Evolutionary conservation across 495 filamentous ascomycete genomes (phyloP), one percentile per base, ranked within the genome.

Genomic region (Aspergillus leporis): DNA sequence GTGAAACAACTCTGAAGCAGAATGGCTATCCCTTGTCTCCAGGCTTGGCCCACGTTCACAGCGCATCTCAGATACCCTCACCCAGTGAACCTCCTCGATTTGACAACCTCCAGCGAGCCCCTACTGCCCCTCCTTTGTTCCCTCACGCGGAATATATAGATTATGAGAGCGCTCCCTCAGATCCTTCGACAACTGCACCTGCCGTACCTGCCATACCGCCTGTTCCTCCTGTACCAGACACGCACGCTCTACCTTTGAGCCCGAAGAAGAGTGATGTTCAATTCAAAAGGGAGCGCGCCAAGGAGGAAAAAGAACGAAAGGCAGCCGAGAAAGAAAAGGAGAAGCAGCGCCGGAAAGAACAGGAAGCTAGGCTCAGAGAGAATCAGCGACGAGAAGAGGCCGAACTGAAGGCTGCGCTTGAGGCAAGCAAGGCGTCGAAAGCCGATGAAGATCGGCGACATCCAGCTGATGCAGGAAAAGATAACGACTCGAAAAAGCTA

Each of bases 281-380:
- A 23, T 71, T 70, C 7, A 75, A 71, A 55, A 81, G 79, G 58
- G 79, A 82, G 32, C 74, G 69, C 48, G 72, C 70, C 6, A 74
- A 82, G 22, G 86, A 83, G 57, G 86, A 88, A 58, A 88, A 89
- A 63, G 87, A 86, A 49, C 76, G 78, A 8, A 88, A 85, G 56
- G 82, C 81, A 21, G 84, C 84, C 21, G 86, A 87, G 23, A 93
- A 88, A 63, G 87, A 89, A 38, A 78, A 76, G 55, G 80, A 85
- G 55, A 90, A 88, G 62, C 83, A 84, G 60, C 85, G 84, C 40
- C 79, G 85, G 56, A 88, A 86, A 61, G 89, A 90, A 31, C 65
- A 81, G 12, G 85, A 90, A 23, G 73, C 61, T 56, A 69, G 72
- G 55, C 59, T 79, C 21, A 76, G 72, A 61, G 81, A 85, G 45